Conservation (phyloP, 148 eudicot species). For the Nyssa sinensis region DNA sequence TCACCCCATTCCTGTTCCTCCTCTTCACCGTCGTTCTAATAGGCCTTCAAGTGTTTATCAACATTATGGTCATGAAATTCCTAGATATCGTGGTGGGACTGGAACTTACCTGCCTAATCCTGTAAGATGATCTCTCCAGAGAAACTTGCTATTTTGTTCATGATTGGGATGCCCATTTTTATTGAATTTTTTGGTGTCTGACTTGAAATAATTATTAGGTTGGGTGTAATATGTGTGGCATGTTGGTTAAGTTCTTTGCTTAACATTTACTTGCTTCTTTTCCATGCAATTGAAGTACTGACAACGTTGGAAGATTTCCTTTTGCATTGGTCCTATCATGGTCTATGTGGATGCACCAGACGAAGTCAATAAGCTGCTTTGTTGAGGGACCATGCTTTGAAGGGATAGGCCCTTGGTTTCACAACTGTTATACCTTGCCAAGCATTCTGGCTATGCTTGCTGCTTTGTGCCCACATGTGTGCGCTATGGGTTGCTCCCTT, state of each 20-base stretch:
- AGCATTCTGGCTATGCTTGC: too few relatives aligned
- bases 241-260: background rate
- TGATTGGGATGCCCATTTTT: background rate
- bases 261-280: constrained; percentile 5
- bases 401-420: too few relatives aligned
- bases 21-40: constrained; percentile 34
- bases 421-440: too few relatives aligned
- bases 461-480: too few relatives aligned
- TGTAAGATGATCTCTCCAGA: constrained; percentile 28
- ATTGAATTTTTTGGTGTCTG: background rate
- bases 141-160: background rate
- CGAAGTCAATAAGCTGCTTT: too few relatives aligned
- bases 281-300: background rate
- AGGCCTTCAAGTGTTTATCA: constrained; percentile 32
- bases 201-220: background rate
- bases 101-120: constrained; percentile 66
- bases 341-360: too few relatives aligned
- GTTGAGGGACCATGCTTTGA: too few relatives aligned
- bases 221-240: background rate
- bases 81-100: constrained; percentile 50
- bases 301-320: background rate
- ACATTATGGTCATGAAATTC: constrained; percentile 31
- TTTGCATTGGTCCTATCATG: background rate
- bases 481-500: too few relatives aligned
- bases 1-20: constrained; percentile 34